Evolutionary conservation across 2,329 filamentous ascomycete genomes (phyloP), one percentile per base, ranked within the genome.

Genomic region (Apiospora pterosperma): DNA sequence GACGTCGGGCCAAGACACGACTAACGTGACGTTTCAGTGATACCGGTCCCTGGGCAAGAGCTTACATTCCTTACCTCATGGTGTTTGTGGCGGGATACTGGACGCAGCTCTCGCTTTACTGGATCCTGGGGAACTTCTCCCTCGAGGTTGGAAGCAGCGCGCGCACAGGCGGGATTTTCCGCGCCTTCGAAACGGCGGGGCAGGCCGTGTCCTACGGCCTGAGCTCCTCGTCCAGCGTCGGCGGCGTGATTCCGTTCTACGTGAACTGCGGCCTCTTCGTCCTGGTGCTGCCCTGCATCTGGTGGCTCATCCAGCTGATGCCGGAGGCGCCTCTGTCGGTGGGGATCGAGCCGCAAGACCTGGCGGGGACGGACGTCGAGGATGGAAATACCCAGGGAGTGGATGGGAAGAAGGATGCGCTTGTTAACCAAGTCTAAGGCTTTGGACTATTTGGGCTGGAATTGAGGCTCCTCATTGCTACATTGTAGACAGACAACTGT

Each of bases 81-180:
- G 31, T 62, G 31, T 62, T 62, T 7, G 44, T 55, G 28, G 44
- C 61, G 16, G 61, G 61, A 12, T 62, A 62, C 61, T 62, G 61
- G 61, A 62, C 61, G 19, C 61, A 62, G 34, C 61, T 62, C 31
- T 62, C 61, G 41, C 67, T 75, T 25, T 75, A 75, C 66, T 75
- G 73, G 73, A 71, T 74, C 38, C 67, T 75, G 10, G 72, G 72
- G 39, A 73, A 68, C n/a, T 70, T 74, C 21, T 71, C 72, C 5
- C 70, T 67, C 3, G 72, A 75, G 36, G 65, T 73, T 4, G 69
- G 74, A 39, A 64, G 64, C 16, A 70, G 69, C 5, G 60, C 69
- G 16, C 67, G 68, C 16, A 68, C 67, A 1, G 67, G 70, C 12
- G 68, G 69, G 14, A 36, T 65, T 4, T 65, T 65, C 61, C 61